Evolutionary conservation across 306 rosid species (phyloP).

Genomic region (Gastrolobium villosum): DNA sequence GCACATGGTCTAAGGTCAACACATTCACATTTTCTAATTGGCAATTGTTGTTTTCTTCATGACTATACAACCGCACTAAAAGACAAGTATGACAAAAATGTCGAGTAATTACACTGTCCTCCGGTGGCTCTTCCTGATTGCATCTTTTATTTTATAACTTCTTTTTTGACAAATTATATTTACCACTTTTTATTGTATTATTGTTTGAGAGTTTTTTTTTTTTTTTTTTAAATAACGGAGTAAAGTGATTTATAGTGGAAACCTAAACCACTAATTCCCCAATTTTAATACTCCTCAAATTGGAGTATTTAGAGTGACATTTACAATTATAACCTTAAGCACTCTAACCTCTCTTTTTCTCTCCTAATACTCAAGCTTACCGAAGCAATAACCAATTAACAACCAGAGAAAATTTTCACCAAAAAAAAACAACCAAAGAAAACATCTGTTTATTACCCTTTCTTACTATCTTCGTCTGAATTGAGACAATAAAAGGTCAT

Average conservation of each 20-base stretch:
- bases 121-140: neutral
- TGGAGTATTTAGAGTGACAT: neutral
- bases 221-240: no score
- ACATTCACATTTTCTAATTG: conserved; percentile 2
- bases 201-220: no score
- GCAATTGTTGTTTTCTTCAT: neutral
- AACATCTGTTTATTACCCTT: no score
- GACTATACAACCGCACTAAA: neutral
- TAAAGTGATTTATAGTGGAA: no score
- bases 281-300: no score
- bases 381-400: no score
- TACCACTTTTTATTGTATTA: neutral
- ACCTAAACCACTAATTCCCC: no score
- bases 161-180: neutral
- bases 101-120: neutral
- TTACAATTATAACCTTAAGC: neutral
- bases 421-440: no score
- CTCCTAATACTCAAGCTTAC: neutral
- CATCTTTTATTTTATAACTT: neutral
- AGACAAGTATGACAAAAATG: neutral
- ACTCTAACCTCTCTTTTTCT: neutral
- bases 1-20: neutral
- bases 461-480: neutral
- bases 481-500: neutral
- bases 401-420: no score